A percentile compares a stretch with the other conserved stretches of the same genome.
These are phyloP conservation scores for Pelargonium cotyledonis DNA, from an alignment of 441 rosid genomes.

Conservation along the genomic window DNA sequence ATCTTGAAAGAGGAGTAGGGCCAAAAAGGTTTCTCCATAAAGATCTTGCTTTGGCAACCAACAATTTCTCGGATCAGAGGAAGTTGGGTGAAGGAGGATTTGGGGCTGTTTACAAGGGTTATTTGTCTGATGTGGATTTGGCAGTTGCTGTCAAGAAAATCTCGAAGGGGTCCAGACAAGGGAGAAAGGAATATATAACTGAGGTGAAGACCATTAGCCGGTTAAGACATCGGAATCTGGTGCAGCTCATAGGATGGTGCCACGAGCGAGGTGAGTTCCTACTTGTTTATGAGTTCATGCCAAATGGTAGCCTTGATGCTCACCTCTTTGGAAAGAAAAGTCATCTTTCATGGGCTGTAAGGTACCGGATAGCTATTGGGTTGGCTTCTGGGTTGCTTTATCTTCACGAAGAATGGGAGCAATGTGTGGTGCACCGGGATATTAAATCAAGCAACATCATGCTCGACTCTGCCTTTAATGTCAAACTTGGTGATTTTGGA, in stretches of 20 bases:
- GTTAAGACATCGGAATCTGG: constrained; percentile 39
- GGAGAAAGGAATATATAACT: constrained; percentile 34
- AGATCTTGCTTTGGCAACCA: no score
- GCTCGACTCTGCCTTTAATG: constrained; percentile 34
- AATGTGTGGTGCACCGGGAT: constrained; percentile 36
- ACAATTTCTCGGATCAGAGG: constrained; percentile 13
- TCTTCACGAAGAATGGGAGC: constrained; percentile 40
- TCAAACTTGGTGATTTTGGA: constrained; percentile 36
- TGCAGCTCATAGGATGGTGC: constrained; percentile 45
- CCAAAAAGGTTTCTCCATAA: constrained; percentile 37
- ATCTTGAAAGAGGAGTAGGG: constrained; percentile 36
- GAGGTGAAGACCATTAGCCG: constrained; percentile 41
- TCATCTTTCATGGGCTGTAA: constrained; percentile 21
- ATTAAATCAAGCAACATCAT: constrained; percentile 33
- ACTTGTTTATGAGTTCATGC: constrained; percentile 42
- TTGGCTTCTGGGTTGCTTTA: constrained; percentile 30
- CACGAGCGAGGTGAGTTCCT: constrained; percentile 32
- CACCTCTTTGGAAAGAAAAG: constrained; percentile 25
- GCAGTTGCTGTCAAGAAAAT: constrained; percentile 36
- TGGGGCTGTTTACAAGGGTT: constrained; percentile 44
- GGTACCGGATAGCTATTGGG: constrained; percentile 24
- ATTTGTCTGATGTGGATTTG: constrained; percentile 21
- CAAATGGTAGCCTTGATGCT: constrained; percentile 39
- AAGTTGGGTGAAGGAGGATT: constrained; percentile 59
- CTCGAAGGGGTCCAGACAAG: constrained; percentile 36